Conservation (phyloP, 371 early-diverging fungal genomes). For the Apophysomyces ossiformis region DNA sequence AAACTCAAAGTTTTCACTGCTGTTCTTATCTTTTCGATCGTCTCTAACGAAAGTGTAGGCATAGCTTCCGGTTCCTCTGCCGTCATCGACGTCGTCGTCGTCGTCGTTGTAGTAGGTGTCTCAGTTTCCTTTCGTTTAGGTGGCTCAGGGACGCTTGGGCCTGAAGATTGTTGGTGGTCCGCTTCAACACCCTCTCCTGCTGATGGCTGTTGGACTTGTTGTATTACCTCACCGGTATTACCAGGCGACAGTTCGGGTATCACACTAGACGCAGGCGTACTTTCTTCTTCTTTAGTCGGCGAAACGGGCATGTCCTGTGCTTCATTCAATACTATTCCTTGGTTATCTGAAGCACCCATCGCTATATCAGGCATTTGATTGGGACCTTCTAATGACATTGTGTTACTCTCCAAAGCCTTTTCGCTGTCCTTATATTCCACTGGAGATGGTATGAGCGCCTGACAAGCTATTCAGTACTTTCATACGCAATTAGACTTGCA, state of each 20-base stretch:
- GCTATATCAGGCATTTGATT: not conserved
- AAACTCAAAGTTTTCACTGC: conserved; percentile 19
- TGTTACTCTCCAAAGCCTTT: not conserved
- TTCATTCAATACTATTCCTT: not conserved
- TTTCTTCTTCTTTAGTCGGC: not conserved
- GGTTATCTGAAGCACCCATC: not conserved
- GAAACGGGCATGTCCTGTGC: not conserved
- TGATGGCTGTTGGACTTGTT: not conserved
- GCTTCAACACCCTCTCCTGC: not conserved
- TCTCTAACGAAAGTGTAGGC: conserved; percentile 23
- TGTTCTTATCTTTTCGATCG: conserved; percentile 19
- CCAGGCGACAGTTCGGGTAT: not conserved
- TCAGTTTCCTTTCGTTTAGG: not conserved
- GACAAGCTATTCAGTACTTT: not conserved
- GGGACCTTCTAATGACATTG: not conserved
- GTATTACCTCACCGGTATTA: not conserved
- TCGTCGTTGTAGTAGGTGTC: not conserved
- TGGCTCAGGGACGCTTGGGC: not conserved
- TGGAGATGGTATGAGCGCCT: conserved; percentile 15
- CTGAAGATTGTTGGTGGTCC: not conserved
- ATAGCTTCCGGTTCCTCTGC: not conserved
- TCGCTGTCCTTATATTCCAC: conserved; percentile 16
- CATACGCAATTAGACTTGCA: not conserved
- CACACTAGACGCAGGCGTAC: not conserved
- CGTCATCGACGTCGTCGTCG: too few relatives aligned